phyloP scores from a whole-genome alignment of 495 filamentous ascomycete species.

The Antarctomyces pellizariae region DNA sequence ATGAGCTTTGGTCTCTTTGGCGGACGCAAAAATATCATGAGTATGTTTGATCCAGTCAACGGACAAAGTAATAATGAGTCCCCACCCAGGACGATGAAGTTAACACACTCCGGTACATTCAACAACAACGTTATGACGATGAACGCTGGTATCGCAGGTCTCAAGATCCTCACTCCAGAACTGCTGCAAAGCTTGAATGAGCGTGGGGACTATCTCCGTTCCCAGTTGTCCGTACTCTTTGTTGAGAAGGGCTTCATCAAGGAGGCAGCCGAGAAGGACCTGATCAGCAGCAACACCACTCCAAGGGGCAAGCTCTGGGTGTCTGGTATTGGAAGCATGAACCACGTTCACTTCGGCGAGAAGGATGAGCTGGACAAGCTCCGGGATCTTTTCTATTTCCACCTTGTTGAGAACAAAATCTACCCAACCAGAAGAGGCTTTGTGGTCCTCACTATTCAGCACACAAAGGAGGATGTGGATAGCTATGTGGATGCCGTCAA shows the following conservation, averaged over 20 bases:
- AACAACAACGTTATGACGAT: conserved; percentile 43
- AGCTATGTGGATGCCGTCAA: conserved; percentile 6
- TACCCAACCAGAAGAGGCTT: conserved; percentile 14
- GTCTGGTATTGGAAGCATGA: conserved; percentile 21
- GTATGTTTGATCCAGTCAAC: conserved; percentile 21
- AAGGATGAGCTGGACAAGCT: conserved; percentile 5
- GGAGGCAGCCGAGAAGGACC: neutral
- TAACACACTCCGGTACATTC: conserved; percentile 38
- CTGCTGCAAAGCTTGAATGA: conserved; percentile 16
- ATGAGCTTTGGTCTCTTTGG: conserved; percentile 40
- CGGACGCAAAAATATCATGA: conserved; percentile 28
- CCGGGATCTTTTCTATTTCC: conserved; percentile 10
- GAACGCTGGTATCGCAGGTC: conserved; percentile 24
- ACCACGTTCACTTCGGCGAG: conserved; percentile 18
- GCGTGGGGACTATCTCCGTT: conserved; percentile 12
- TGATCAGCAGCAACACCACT: neutral
- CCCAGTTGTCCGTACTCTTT: conserved; percentile 1
- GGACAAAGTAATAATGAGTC: no score
- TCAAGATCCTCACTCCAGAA: conserved; percentile 22
- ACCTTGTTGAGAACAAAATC: conserved; percentile 13
- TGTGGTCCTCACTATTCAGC: conserved; percentile 11
- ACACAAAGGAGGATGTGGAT: conserved; percentile 6
- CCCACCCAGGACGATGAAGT: conserved; percentile 15
- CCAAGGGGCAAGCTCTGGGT: conserved; percentile 7
- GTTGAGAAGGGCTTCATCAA: no score